phyloP scores from a whole-genome alignment of 2,329 filamentous ascomycete species.

The Cladophialophora bantiana region DNA sequence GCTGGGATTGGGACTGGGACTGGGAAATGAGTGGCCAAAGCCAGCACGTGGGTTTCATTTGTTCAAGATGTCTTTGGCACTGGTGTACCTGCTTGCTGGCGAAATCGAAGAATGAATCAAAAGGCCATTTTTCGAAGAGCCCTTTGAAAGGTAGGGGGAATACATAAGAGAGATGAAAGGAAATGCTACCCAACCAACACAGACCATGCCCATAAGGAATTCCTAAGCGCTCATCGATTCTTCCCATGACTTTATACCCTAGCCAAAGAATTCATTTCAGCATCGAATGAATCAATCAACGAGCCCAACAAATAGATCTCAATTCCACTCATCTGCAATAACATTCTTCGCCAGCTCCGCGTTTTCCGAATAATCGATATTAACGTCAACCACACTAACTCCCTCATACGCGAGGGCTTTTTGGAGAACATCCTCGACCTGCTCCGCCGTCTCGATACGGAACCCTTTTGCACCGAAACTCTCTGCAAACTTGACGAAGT shows the following conservation, averaged over 20 bases:
- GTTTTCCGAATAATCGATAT: constrained; percentile 56
- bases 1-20: background rate
- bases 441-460: constrained; percentile 48
- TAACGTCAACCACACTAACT: constrained; percentile 56
- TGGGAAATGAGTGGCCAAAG: background rate
- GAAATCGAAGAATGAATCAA: background rate
- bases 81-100: background rate
- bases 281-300: too few species aligned
- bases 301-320: background rate
- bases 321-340: constrained; percentile 41
- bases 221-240: too few species aligned
- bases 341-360: constrained; percentile 52
- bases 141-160: background rate
- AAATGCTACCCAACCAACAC: background rate
- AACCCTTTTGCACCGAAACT: constrained; percentile 57
- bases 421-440: constrained; percentile 54
- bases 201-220: background rate
- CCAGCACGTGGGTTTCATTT: background rate
- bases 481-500: constrained; percentile 58
- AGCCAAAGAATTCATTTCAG: too few species aligned
- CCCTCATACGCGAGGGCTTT: constrained; percentile 54
- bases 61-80: background rate
- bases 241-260: too few species aligned
- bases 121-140: background rate
- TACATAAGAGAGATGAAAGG: background rate